phyloP scores from a whole-genome alignment of 306 rosid species.

The Vicia villosa region DNA sequence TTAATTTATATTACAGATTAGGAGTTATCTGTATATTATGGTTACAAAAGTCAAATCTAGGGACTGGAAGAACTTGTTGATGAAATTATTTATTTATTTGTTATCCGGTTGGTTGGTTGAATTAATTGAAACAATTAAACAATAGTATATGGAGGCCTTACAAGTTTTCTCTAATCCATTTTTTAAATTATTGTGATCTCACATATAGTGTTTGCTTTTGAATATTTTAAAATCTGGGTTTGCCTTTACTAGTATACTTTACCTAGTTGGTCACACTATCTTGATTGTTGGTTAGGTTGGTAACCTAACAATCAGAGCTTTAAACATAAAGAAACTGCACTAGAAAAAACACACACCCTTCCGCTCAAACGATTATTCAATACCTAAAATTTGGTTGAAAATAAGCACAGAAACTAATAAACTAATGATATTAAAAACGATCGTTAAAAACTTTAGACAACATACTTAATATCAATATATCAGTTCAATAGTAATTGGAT shows the following conservation, averaged over 20 bases:
- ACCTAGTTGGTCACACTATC: not conserved
- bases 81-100: not conserved
- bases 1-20: not conserved
- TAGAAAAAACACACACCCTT: not conserved
- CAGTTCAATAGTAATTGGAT: no score
- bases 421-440: no score
- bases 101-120: no score
- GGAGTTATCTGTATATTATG: constrained; percentile 37
- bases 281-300: not conserved
- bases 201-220: not conserved
- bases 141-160: no score
- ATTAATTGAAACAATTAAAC: no score
- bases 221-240: not conserved
- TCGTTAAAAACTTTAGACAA: not conserved
- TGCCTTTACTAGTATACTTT: not conserved
- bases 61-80: constrained; percentile 19
- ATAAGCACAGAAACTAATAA: not conserved
- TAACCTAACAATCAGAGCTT: not conserved
- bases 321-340: not conserved
- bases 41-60: constrained; percentile 17
- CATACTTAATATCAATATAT: no score
- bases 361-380: not conserved
- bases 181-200: no score
- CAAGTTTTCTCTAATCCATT: no score
- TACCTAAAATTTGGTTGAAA: not conserved